These are phyloP conservation scores for Coemansia sp. DNA, from an alignment of 192 early-diverging fungal species.

Conservation along the genomic window DNA sequence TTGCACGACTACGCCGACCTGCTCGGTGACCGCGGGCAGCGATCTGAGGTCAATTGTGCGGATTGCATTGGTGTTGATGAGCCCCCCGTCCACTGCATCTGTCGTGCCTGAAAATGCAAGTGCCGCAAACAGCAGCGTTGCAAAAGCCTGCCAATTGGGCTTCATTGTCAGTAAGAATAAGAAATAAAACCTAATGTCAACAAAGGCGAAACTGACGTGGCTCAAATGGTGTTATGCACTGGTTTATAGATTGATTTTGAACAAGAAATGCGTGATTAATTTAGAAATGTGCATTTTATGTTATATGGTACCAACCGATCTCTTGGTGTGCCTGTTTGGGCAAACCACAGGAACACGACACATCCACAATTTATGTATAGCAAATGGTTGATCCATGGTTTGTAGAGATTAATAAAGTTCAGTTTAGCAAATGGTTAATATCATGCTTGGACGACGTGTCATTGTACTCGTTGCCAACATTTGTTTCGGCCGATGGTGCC, in stretches of 20 bases:
- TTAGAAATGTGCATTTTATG: too few relatives aligned
- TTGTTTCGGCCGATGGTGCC: conserved; percentile 14
- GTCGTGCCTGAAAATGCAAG: not conserved
- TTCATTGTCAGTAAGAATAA: not conserved
- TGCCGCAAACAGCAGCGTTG: not conserved
- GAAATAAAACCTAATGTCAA: not conserved
- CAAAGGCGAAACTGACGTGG: not conserved
- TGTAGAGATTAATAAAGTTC: conserved; percentile 3
- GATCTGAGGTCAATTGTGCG: conserved; percentile 33
- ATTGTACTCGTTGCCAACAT: conserved; percentile 5
- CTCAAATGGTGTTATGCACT: too few relatives aligned
- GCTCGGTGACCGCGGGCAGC: conserved; percentile 50
- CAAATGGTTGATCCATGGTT: too few relatives aligned
- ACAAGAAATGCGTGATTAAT: too few relatives aligned
- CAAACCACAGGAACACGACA: too few relatives aligned
- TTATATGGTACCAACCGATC: too few relatives aligned
- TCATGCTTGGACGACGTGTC: conserved; percentile 22
- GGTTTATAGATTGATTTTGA: too few relatives aligned
- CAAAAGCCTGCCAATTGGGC: not conserved
- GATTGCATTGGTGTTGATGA: conserved; percentile 53
- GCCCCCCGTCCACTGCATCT: conserved; percentile 9
- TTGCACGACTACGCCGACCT: conserved; percentile 53
- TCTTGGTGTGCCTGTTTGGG: too few relatives aligned
- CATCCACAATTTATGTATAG: too few relatives aligned
- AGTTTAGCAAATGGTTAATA: conserved; percentile 41